A percentile compares a stretch with the other conserved stretches of the same genome.
These are phyloP conservation scores for Pestalotiopsis sp. DNA, from an alignment of 2,329 filamentous ascomycete species.

Conservation along the genomic window DNA sequence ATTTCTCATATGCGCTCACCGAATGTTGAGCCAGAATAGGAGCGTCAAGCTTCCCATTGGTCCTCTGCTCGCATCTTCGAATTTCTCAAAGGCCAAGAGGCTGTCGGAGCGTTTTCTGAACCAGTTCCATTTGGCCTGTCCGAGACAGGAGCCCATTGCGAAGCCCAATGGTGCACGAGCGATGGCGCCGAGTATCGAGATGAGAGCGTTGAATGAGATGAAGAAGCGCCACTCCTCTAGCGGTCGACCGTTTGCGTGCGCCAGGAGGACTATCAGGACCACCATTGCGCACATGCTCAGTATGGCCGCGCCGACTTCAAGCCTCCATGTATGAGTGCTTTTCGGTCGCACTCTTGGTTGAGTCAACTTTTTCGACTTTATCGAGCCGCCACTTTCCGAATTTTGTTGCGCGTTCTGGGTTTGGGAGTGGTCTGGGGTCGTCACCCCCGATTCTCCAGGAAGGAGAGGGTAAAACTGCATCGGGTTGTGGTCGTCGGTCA, in stretches of 20 bases:
- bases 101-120: background rate
- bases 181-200: background rate
- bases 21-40: background rate
- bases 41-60: background rate
- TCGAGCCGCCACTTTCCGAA: background rate
- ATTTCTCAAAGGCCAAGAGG: background rate
- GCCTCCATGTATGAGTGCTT: background rate
- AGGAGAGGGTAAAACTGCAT: background rate
- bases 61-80: background rate
- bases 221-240: background rate
- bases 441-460: background rate
- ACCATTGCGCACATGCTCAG: background rate
- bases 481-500: background rate
- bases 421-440: background rate
- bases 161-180: background rate
- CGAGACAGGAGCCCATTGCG: background rate
- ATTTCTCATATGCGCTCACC: background rate
- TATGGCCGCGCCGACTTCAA: background rate
- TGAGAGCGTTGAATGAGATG: background rate
- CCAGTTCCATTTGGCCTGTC: background rate
- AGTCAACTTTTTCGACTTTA: background rate
- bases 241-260: background rate
- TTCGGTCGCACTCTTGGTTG: background rate
- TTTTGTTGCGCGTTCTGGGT: background rate
- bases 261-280: background rate